These are phyloP conservation scores for Wickerhamomyces chaumierensis DNA, from an alignment of 805 yeast species.

Conservation along the genomic window DNA sequence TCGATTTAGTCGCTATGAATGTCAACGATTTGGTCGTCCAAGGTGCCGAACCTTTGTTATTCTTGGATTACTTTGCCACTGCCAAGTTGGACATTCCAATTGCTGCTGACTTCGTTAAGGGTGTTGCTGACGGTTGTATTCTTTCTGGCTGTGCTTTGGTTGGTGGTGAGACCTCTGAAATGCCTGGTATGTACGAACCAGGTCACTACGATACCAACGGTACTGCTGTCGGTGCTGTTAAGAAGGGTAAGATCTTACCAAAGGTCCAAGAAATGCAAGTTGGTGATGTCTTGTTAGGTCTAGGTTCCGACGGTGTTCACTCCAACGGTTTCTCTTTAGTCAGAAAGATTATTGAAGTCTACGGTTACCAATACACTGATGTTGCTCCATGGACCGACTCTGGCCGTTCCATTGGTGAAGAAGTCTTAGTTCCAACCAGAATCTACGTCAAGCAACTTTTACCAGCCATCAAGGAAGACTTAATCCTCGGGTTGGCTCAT, in stretches of 20 bases:
- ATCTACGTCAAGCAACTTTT: slow-evolving; percentile 89
- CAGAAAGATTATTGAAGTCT: slow-evolving; percentile 78
- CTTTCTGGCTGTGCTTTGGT: slow-evolving; percentile 94
- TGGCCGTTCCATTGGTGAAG: slow-evolving; percentile 63
- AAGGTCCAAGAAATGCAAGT: slow-evolving; percentile 49
- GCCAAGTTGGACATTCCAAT: slow-evolving; percentile 77
- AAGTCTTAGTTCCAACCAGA: slow-evolving; percentile 79
- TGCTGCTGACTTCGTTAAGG: slow-evolving; percentile 82
- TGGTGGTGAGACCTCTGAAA: slow-evolving; percentile 98
- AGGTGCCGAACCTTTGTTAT: slow-evolving; percentile 96
- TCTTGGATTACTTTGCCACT: slow-evolving; percentile 93
- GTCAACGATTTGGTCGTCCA: slow-evolving; percentile 96
- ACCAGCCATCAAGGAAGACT: slow-evolving; percentile 54
- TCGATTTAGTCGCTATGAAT: slow-evolving; percentile 97
- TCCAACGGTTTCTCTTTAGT: slow-evolving; percentile 95
- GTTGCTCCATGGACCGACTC: slow-evolving; percentile 73
- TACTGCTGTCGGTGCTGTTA: slow-evolving; percentile 96
- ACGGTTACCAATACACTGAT: slow-evolving; percentile 60
- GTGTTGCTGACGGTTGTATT: slow-evolving; percentile 95
- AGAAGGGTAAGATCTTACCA: slow-evolving; percentile 67
- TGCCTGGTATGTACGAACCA: slow-evolving; percentile 97
- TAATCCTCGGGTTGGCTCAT: slow-evolving; percentile 83
- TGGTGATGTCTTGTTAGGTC: slow-evolving; percentile 80
- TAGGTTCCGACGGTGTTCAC: slow-evolving; percentile 87
- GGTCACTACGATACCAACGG: slow-evolving; percentile 98